phyloP scores from a whole-genome alignment of 2,329 filamentous ascomycete genomes.

The Neofusicoccum laricinum region DNA sequence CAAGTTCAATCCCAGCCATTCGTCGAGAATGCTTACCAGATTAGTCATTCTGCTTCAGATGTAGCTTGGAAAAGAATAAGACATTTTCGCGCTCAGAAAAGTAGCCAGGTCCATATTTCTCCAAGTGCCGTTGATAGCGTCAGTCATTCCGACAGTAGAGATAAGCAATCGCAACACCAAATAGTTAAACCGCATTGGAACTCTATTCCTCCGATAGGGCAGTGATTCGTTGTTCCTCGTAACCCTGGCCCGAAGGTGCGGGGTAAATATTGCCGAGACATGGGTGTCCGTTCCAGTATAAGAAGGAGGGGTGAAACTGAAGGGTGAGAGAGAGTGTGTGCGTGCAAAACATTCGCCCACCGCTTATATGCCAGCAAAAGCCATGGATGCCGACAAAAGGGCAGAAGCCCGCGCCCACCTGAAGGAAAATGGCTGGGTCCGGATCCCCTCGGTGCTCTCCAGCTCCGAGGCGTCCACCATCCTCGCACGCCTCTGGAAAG shows the following conservation, averaged over 20 bases:
- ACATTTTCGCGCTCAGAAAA: too few relatives aligned
- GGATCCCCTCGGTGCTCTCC: slow-evolving; percentile 25
- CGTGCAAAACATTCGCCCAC: neutral
- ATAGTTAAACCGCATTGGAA: neutral
- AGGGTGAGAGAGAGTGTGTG: neutral
- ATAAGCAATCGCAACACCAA: neutral
- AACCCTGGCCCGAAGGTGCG: neutral
- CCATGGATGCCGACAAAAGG: slow-evolving; percentile 13
- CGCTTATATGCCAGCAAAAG: neutral
- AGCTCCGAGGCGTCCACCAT: slow-evolving; percentile 20
- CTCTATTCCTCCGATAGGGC: neutral
- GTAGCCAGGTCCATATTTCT: too few relatives aligned
- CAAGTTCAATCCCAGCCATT: too few relatives aligned
- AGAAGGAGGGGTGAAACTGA: neutral
- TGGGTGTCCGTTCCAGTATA: neutral
- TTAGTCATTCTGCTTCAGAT: too few relatives aligned
- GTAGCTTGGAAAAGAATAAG: too few relatives aligned
- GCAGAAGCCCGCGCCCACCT: slow-evolving; percentile 21
- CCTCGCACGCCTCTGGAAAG: slow-evolving; percentile 26
- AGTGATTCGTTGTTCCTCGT: neutral
- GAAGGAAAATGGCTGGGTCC: slow-evolving; percentile 26
- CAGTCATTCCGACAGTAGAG: too few relatives aligned
- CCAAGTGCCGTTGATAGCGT: too few relatives aligned
- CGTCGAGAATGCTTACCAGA: too few relatives aligned
- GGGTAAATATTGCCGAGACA: neutral